Percentiles rank a stretch among this genome's conserved stretches.
Evolutionary conservation across 1,284 basidiomycete genomes (phyloP).

Genomic region (Agaricales sp.): DNA sequence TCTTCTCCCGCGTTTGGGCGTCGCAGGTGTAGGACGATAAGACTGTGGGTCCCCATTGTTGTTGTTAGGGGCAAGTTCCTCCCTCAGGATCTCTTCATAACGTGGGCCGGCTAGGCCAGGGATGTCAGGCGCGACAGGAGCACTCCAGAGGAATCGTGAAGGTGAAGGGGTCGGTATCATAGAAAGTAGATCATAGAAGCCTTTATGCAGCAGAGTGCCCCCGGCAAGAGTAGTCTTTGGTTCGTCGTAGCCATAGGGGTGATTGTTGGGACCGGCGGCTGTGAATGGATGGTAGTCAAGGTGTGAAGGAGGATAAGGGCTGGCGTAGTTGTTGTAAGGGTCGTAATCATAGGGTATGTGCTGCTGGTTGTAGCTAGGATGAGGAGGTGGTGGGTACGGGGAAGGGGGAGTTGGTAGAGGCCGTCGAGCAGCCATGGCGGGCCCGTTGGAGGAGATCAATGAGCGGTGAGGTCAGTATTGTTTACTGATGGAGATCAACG

Average conservation of each 20-base stretch:
- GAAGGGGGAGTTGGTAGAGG: constrained; percentile 35
- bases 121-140: constrained; percentile 23
- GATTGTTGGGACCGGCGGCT: constrained; percentile 18
- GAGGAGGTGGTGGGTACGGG: constrained; percentile 12
- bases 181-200: constrained; percentile 81
- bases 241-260: constrained; percentile 28
- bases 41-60: constrained; percentile 14
- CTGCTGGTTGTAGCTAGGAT: constrained; percentile 18
- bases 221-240: constrained; percentile 40
- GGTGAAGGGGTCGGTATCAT: constrained; percentile 64
- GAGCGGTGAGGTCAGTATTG: too few species aligned
- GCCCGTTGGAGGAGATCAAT: constrained; percentile 4
- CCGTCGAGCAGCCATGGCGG: constrained; percentile 17
- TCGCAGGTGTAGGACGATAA: constrained; percentile 16
- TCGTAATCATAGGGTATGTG: constrained; percentile 19
- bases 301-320: constrained; percentile 36
- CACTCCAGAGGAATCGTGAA: constrained; percentile 51
- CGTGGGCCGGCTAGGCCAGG: constrained; percentile 45
- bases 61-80: constrained; percentile 23
- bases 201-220: constrained; percentile 70
- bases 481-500: too few species aligned
- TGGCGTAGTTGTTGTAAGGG: constrained; percentile 27
- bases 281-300: constrained; percentile 26
- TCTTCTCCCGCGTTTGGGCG: constrained; percentile 41
- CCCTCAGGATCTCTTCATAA: too few species aligned